Evolutionary conservation across 441 rosid species (phyloP), one percentile per base, ranked within the genome.

Genomic region (Populus hybrid): DNA sequence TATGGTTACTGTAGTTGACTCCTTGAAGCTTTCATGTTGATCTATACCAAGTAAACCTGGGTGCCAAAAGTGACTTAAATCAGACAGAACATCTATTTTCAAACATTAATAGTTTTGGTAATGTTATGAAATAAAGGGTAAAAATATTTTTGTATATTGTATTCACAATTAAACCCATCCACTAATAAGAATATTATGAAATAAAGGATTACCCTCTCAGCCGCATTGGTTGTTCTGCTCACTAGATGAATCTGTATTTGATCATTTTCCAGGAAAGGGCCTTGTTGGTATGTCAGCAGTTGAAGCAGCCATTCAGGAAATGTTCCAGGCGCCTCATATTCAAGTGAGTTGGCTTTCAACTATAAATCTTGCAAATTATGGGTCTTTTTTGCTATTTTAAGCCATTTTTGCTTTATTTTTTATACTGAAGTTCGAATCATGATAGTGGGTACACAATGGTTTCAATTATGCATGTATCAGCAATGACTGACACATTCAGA

Each of bases 321-420:
- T 96, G 98, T 94, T 96, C 82, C 99, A 94, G 81, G 97, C 98
- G 72, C 99, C 99, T 82, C 99, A 95, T 86, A 88, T 95, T 83
- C 98, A 91, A 89, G 99, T 92, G 79, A 87, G 92, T 89, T 79
- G 71, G 59, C 6, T 71, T 82, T 77, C 56, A 50, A 67, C 20
- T 21, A 68, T 23, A 23, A n/a, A 63, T 21, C 69, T 50, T 18
- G 29, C 59, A 24, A 23, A 4, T 6, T 33, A 1, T 29, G 74
- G 18, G 20, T 45, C 18, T 45, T 14, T 40, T 7, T 38, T 63
- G 5, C 69, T 64, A 28, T 24, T 33, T 75, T 65, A 23, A 56
- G 21, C 50, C 50, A 10, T 38, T 63, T 53, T 26, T 24, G 16
- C 3, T 72, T 45, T 6, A 21, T 24, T 31, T 11, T 12, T 6